Evolutionary conservation across 2,329 filamentous ascomycete species (phyloP).

Genomic region (Alternaria conjuncta): DNA sequence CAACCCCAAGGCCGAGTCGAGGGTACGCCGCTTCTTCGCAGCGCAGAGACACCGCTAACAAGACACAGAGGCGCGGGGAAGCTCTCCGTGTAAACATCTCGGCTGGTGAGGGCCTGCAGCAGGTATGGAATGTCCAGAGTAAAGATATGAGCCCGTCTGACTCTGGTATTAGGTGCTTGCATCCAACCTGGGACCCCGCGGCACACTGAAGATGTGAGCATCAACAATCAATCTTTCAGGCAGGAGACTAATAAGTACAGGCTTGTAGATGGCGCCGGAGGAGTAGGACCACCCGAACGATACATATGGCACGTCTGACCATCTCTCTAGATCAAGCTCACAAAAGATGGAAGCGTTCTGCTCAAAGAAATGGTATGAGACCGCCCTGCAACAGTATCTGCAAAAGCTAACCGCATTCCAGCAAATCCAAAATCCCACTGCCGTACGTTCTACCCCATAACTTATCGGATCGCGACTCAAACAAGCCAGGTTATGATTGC

Average conservation of each 20-base stretch:
- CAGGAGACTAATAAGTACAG: slow-evolving; percentile 47
- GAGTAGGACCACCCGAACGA: slow-evolving; percentile 49
- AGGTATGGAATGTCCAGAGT: slow-evolving; percentile 35
- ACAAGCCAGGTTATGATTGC: slow-evolving; percentile 68
- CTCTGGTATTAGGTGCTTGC: slow-evolving; percentile 78
- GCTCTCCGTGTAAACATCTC: slow-evolving; percentile 96
- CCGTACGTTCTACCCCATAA: slow-evolving; percentile 60
- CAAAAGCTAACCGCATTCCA: slow-evolving; percentile 32
- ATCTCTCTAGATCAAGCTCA: slow-evolving; percentile 83
- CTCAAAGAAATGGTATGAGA: slow-evolving; percentile 67
- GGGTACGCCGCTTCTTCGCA: slow-evolving; percentile 65
- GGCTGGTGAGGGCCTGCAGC: slow-evolving; percentile 80
- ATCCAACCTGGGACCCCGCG: slow-evolving; percentile 91
- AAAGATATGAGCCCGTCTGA: slow-evolving; percentile 6
- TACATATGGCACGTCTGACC: slow-evolving; percentile 18
- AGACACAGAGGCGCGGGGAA: slow-evolving; percentile 85
- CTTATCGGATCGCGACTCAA: slow-evolving; percentile 6
- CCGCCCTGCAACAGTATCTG: background rate
- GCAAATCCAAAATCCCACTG: slow-evolving; percentile 98
- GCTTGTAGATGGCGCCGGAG: slow-evolving; percentile 68
- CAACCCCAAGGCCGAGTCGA: slow-evolving; percentile 98
- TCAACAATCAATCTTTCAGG: slow-evolving; percentile 51
- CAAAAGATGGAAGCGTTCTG: slow-evolving; percentile 95
- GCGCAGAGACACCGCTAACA: slow-evolving; percentile 51
- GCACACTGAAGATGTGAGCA: slow-evolving; percentile 95